Conservation (phyloP, 2,329 filamentous ascomycete genomes). For the Cucurbitaria berberidis region DNA sequence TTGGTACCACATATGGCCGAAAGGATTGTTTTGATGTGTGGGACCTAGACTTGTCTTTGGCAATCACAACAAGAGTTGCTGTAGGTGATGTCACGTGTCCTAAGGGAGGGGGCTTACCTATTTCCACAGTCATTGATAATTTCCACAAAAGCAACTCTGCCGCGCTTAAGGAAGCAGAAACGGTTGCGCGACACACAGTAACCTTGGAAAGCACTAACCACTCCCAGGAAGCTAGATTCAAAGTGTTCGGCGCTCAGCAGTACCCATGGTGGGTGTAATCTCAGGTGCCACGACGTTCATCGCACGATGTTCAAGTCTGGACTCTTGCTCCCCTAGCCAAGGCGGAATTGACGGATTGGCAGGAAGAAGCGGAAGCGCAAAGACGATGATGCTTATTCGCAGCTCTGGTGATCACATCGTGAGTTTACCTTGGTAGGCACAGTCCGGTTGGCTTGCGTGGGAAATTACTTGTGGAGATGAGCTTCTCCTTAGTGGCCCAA, state of each 20-base stretch:
- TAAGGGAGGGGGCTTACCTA: neutral
- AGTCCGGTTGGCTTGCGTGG: constrained; percentile 26
- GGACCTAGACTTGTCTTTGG: neutral
- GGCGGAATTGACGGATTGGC: constrained; percentile 15
- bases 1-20: neutral
- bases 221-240: neutral
- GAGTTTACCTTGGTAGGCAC: constrained; percentile 16
- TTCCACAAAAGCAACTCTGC: neutral
- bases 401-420: constrained; percentile 33
- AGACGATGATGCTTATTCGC: constrained; percentile 27
- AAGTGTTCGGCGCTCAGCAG: neutral
- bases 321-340: constrained; percentile 14
- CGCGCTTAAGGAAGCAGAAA: neutral
- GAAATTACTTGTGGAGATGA: constrained; percentile 40
- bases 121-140: too few relatives aligned
- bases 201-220: neutral
- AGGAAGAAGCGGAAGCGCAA: constrained; percentile 10
- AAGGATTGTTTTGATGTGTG: neutral
- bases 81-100: neutral
- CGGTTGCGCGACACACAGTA: neutral
- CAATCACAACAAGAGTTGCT: neutral
- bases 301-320: constrained; percentile 10
- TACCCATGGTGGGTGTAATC: constrained; percentile 1
- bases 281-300: constrained; percentile 16
- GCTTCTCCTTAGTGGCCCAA: constrained; percentile 24